These are phyloP conservation scores for Spencermartinsiella ligniputridi DNA, from an alignment of 1,139 yeast species.

Conservation along the genomic window DNA sequence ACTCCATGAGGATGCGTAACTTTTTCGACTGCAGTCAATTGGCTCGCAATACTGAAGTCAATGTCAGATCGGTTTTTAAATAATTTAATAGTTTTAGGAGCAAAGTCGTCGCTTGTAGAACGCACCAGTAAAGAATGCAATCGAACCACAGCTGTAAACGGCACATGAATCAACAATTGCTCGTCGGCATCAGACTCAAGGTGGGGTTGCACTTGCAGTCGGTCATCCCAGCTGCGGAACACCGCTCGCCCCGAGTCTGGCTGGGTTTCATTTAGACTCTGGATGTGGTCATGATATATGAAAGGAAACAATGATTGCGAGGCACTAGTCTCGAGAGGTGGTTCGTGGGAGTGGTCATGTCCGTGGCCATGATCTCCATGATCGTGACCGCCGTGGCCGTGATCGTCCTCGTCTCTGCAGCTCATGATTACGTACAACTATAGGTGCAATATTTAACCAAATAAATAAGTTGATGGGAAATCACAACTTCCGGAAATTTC, in stretches of 20 bases:
- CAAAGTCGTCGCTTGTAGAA: constrained; percentile 53
- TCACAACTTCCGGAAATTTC: constrained; percentile 2
- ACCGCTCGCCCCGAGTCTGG: constrained; percentile 44
- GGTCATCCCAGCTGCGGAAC: constrained; percentile 49
- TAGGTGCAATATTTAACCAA: too few relatives aligned
- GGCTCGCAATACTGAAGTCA: constrained; percentile 63
- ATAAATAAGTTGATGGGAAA: not conserved
- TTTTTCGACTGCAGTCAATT: constrained; percentile 47
- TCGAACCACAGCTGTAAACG: constrained; percentile 74
- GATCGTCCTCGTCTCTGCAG: constrained; percentile 28
- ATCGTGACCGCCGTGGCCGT: constrained; percentile 30
- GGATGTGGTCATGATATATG: constrained; percentile 58
- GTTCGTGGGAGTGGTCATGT: constrained; percentile 41
- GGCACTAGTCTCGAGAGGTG: constrained; percentile 69
- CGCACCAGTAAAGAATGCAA: constrained; percentile 69
- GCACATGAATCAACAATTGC: constrained; percentile 71
- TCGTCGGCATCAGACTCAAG: constrained; percentile 77
- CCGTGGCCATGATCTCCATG: constrained; percentile 29
- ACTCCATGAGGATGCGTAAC: constrained; percentile 59
- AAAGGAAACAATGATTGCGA: constrained; percentile 64
- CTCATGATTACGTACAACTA: too few relatives aligned
- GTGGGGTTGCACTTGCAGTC: constrained; percentile 38
- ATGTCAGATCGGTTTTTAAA: constrained; percentile 66
- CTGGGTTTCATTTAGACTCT: constrained; percentile 61
- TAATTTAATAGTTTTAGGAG: constrained; percentile 66